Conservation (phyloP, 176 grass and related monocot genomes). For the bread wheat (Triticum aestivum) region IWGSC_CS_RefSeq_v2.1 NC_057801.1:659299404-659299903, state of each 20-base stretch:
- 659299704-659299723: not conserved
- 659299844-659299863: too few relatives aligned
- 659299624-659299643: not conserved
- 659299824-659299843: too few relatives aligned
- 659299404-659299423: constrained; percentile 98
- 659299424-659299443: constrained; percentile 92
- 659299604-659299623: not conserved
- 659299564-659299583: not conserved
- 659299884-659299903: constrained; percentile 3
- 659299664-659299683: not conserved
- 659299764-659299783: too few relatives aligned
- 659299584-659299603: not conserved
- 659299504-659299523: not conserved
- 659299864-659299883: too few relatives aligned
- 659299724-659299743: not conserved
- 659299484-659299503: not conserved
- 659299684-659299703: not conserved
- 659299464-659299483: constrained; percentile 21
- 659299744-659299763: not conserved
- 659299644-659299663: not conserved
- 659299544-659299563: not conserved
- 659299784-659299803: too few relatives aligned
- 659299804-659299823: too few relatives aligned
- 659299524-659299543: not conserved
- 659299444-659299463: constrained; percentile 69